Conservation (phyloP, 257 asterid genomes). For the Nicotiana noctiflora region DNA sequence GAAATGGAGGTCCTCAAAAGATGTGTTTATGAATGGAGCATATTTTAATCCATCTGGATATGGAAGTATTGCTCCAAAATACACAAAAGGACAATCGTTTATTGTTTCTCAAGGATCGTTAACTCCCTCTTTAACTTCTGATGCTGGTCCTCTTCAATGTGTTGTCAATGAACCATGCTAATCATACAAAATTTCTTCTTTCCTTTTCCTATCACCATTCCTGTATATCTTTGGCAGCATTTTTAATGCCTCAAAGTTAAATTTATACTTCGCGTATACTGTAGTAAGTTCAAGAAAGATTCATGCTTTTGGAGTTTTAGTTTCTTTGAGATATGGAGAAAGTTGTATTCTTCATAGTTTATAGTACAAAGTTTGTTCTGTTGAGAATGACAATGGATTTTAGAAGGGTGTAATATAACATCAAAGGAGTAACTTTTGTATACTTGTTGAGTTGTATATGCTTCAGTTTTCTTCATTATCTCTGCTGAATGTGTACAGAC, state of each 20-base stretch:
- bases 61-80: conserved; percentile 49
- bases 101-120: conserved; percentile 53
- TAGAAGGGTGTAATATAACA: background rate
- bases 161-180: conserved; percentile 27
- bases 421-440: background rate
- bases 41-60: conserved; percentile 67
- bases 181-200: background rate
- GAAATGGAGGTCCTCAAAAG: conserved; percentile 81
- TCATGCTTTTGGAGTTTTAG: background rate
- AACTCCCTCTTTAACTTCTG: conserved; percentile 50
- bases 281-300: background rate
- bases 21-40: conserved; percentile 68
- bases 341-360: background rate
- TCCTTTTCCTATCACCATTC: background rate
- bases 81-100: conserved; percentile 47
- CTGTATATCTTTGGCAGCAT: background rate
- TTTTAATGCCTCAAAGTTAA: background rate
- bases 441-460: background rate
- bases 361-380: background rate
- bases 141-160: conserved; percentile 65
- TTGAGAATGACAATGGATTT: background rate
- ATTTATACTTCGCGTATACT: background rate
- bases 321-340: background rate
- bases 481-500: background rate
- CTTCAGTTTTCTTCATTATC: background rate